These are phyloP conservation scores for Mycena polygramma DNA, from an alignment of 768 basidiomycete species.

Conservation along the genomic window DNA sequence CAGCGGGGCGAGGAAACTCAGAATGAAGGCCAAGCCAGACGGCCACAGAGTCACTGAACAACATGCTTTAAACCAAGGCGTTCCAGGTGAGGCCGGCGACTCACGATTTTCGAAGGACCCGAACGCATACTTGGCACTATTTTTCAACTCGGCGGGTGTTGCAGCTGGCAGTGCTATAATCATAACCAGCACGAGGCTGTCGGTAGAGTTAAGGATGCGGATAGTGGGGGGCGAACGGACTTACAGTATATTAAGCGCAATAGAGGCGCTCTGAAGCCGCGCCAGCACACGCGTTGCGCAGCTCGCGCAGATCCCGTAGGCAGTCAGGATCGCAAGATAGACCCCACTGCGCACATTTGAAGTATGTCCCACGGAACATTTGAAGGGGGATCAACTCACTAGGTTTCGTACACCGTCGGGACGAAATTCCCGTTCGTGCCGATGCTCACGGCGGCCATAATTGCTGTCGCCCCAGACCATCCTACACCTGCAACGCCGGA, in stretches of 20 bases:
- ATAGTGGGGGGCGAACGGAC: conserved; percentile 40
- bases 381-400: conserved; percentile 44
- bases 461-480: conserved; percentile 75
- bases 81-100: background rate
- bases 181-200: conserved; percentile 16
- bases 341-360: too few species aligned
- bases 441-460: conserved; percentile 76
- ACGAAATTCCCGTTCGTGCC: conserved; percentile 57
- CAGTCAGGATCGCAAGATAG: conserved; percentile 61
- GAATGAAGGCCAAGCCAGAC: conserved; percentile 63
- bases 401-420: conserved; percentile 59
- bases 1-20: conserved; percentile 65
- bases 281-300: conserved; percentile 75
- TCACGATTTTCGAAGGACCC: conserved; percentile 23
- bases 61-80: background rate
- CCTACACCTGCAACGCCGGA: conserved; percentile 65
- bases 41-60: conserved; percentile 57
- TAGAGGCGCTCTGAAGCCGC: conserved; percentile 75
- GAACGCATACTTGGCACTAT: conserved; percentile 7
- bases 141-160: conserved; percentile 5
- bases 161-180: conserved; percentile 6
- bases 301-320: conserved; percentile 76
- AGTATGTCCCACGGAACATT: too few species aligned
- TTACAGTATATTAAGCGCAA: conserved; percentile 73
- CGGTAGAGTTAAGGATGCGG: background rate